These are phyloP conservation scores for Lipomyces japonicus DNA, from an alignment of 805 yeast genomes.

Conservation along the genomic window DNA sequence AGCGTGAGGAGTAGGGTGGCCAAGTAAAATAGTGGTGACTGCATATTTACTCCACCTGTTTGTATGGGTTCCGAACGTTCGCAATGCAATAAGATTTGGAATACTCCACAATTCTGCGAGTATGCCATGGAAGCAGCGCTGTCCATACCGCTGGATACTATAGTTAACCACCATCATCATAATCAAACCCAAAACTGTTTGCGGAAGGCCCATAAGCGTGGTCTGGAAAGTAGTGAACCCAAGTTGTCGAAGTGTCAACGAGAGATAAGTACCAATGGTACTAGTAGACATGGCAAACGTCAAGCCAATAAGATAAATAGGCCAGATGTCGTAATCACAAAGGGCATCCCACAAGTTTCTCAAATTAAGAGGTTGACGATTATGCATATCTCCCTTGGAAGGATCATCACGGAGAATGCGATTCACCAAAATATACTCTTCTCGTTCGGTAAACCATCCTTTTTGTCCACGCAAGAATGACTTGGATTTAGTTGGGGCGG, in stretches of 20 bases:
- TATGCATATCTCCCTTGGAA: slow-evolving; percentile 59
- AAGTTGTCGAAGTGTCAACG: slow-evolving; percentile 46
- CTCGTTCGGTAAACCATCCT: slow-evolving; percentile 53
- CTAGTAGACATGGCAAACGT: slow-evolving; percentile 41
- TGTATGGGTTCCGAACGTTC: slow-evolving; percentile 12
- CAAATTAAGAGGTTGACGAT: slow-evolving; percentile 50
- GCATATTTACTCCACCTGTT: slow-evolving; percentile 8
- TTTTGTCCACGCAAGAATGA: slow-evolving; percentile 47
- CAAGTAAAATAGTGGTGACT: slow-evolving; percentile 3
- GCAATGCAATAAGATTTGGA: slow-evolving; percentile 16
- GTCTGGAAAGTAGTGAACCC: slow-evolving; percentile 51
- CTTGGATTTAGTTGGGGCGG: slow-evolving; percentile 52
- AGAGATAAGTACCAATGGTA: slow-evolving; percentile 44
- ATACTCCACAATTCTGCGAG: slow-evolving; percentile 10
- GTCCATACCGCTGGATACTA: slow-evolving; percentile 8
- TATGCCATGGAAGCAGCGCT: slow-evolving; percentile 11
- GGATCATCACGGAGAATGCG: slow-evolving; percentile 61
- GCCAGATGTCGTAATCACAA: slow-evolving; percentile 52
- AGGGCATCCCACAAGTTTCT: slow-evolving; percentile 43
- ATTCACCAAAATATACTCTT: slow-evolving; percentile 56
- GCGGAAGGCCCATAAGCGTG: slow-evolving; percentile 52
- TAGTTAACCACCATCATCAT: slow-evolving; percentile 32
- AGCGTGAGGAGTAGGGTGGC: slow-evolving; percentile 44
- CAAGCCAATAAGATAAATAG: slow-evolving; percentile 49
- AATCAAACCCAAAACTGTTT: slow-evolving; percentile 32